These are phyloP conservation scores for Rhodotorula kratochvilovae DNA, from an alignment of 768 basidiomycete genomes.

Conservation along the genomic window DNA sequence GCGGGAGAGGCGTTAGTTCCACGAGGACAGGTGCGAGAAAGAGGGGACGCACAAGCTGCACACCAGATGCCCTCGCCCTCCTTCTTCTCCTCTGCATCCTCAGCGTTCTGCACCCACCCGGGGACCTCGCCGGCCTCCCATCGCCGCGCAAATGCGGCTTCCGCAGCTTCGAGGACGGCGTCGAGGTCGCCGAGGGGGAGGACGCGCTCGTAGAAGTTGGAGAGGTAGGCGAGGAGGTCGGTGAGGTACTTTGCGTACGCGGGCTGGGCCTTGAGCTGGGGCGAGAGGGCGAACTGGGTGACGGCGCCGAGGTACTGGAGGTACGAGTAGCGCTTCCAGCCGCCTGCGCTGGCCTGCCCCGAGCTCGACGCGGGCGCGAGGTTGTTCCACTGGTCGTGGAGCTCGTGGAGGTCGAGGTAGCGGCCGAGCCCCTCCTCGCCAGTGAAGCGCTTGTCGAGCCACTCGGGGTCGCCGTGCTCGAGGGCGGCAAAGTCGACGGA, in stretches of 20 bases:
- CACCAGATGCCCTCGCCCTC: slow-evolving; percentile 75
- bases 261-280: slow-evolving; percentile 55
- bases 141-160: slow-evolving; percentile 65
- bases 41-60: slow-evolving; percentile 38
- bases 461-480: slow-evolving; percentile 32
- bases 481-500: slow-evolving; percentile 58
- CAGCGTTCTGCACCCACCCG: slow-evolving; percentile 63
- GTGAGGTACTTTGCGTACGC: slow-evolving; percentile 88
- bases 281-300: slow-evolving; percentile 37
- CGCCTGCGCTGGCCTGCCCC: slow-evolving; percentile 29
- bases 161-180: slow-evolving; percentile 60
- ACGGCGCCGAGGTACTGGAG: slow-evolving; percentile 81
- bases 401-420: slow-evolving; percentile 85
- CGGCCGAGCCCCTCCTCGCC: slow-evolving; percentile 94
- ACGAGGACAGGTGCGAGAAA: slow-evolving; percentile 5
- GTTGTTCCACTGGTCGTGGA: slow-evolving; percentile 84
- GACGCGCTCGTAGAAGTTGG: slow-evolving; percentile 78
- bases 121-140: slow-evolving; percentile 75
- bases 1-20: neutral
- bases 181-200: slow-evolving; percentile 76
- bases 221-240: slow-evolving; percentile 72
- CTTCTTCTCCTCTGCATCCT: slow-evolving; percentile 52
- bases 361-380: slow-evolving; percentile 64
- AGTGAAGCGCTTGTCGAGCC: slow-evolving; percentile 64
- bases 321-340: slow-evolving; percentile 70